Base-by-base conservation (phyloP, 345 rosid genomes). In the Hibiscus syriacus region DNA sequence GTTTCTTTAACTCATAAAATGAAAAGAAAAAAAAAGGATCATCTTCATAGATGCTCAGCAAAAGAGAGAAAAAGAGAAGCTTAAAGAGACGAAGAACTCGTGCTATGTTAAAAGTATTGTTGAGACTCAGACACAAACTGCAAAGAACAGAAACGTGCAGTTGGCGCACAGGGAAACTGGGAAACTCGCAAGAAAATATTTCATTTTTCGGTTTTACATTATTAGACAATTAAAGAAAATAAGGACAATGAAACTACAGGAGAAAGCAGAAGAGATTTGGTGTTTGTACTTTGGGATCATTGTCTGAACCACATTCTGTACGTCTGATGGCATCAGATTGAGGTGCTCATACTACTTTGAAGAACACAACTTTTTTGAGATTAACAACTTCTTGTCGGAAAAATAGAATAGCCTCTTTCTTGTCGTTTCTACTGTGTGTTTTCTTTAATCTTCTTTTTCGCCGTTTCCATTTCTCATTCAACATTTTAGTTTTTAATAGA, bases 221-320 rank as follows among this genome's bases (percentile, higher is more conserved):
- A 75, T 16, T 57, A 12, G 23, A 36, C 39, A 72, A 62, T 17
- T 25, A 45, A 70, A 54, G 48, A n/a, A 22, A 27, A 25, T 23
- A 23, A 3, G 2, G 7, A 60, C 14, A 17, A 14, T 13, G 19
- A 66, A 6, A 19, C 22, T n/a, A n/a, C n/a, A n/a, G n/a, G n/a
- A n/a, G n/a, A n/a, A n/a, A n/a, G n/a, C n/a, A n/a, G 14, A 41
- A 22, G 27, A 13, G 64, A 20, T 16, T 43, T 49, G 50, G 26
- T 29, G 27, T 12, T 50, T 55, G 53, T 32, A 71, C 57, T 10
- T 23, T 50, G 48, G 73, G 75, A 78, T 78, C 68, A 74, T 56
- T 55, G 70, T 60, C 80, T 50, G 19, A 12, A 56, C 23, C 5
- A 38, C 81, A 81, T 74, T 74, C 76, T 72, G 73, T 69, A 70